phyloP scores from a whole-genome alignment of 2,329 filamentous ascomycete genomes.

The Stemphylium lycopersici region DNA sequence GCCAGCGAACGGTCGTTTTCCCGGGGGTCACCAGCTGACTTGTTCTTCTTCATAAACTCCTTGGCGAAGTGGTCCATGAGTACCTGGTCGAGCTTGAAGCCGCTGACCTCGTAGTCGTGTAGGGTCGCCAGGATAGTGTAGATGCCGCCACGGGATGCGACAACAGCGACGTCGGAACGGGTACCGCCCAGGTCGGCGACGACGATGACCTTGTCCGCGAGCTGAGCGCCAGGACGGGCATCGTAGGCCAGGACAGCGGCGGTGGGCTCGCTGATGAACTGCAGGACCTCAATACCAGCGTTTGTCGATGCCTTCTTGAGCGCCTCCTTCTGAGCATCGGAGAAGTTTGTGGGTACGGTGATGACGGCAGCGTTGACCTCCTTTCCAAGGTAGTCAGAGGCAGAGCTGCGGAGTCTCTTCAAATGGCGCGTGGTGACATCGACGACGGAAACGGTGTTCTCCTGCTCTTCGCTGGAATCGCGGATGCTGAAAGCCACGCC shows the following conservation, averaged over 20 bases:
- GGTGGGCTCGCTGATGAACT: conserved; percentile 90
- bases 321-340: conserved; percentile 82
- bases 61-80: conserved; percentile 97
- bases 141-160: conserved; percentile 91
- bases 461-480: conserved; percentile 65
- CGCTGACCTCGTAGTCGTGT: conserved; percentile 94
- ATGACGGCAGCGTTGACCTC: conserved; percentile 93
- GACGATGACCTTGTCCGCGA: conserved; percentile 86
- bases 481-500: conserved; percentile 81
- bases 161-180: conserved; percentile 86
- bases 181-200: conserved; percentile 94
- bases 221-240: conserved; percentile 74
- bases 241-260: conserved; percentile 91
- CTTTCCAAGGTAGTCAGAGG: conserved; percentile 91
- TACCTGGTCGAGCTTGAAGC: conserved; percentile 83
- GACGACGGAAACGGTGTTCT: conserved; percentile 74
- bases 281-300: conserved; percentile 85
- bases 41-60: conserved; percentile 98
- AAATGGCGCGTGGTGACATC: conserved; percentile 87
- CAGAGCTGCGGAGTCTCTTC: conserved; percentile 78
- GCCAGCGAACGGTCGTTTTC: conserved; percentile 81
- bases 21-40: conserved; percentile 74
- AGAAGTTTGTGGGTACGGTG: conserved; percentile 92
- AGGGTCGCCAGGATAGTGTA: conserved; percentile 93
- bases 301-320: conserved; percentile 77